These are phyloP conservation scores for Polytrichum formosum DNA, from an alignment of 225 moss, liverwort and hornwort genomes.

Conservation along the genomic window DNA sequence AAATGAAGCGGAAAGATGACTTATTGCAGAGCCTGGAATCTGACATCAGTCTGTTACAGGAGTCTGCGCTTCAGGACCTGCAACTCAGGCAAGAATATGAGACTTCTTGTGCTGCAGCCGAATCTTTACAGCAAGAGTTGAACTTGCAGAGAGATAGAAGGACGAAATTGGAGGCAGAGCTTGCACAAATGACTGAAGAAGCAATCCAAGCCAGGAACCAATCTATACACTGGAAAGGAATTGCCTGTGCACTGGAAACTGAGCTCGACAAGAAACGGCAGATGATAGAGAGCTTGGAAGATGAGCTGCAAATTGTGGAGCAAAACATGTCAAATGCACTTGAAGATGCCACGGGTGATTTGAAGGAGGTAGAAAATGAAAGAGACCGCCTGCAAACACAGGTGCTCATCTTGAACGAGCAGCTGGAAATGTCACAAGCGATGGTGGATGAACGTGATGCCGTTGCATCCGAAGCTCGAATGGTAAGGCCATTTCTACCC, in stretches of 20 bases:
- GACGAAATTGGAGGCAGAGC: slow-evolving; percentile 36
- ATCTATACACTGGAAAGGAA: slow-evolving; percentile 39
- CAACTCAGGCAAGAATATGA: slow-evolving; percentile 47
- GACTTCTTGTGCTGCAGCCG: slow-evolving; percentile 13
- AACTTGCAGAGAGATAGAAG: slow-evolving; percentile 31
- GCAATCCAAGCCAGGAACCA: slow-evolving; percentile 30
- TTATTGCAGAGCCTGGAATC: slow-evolving; percentile 44
- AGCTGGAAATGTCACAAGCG: slow-evolving; percentile 72
- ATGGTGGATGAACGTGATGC: slow-evolving; percentile 59
- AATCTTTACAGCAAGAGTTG: slow-evolving; percentile 42
- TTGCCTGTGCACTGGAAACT: slow-evolving; percentile 50
- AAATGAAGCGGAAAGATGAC: slow-evolving; percentile 49
- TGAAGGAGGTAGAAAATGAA: slow-evolving; percentile 62
- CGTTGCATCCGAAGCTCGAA: slow-evolving; percentile 69
- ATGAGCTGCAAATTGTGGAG: slow-evolving; percentile 65
- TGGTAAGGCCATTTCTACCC: slow-evolving; percentile 33
- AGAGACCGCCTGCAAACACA: slow-evolving; percentile 75
- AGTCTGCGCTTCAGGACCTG: slow-evolving; percentile 50
- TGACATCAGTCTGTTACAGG: slow-evolving; percentile 52
- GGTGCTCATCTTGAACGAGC: slow-evolving; percentile 61
- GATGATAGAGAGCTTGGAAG: slow-evolving; percentile 60
- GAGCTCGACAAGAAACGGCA: slow-evolving; percentile 69
- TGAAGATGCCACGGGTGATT: slow-evolving; percentile 49
- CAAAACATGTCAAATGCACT: slow-evolving; percentile 49
- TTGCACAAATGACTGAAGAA: slow-evolving; percentile 40